Percentiles rank a stretch among this genome's conserved stretches.
Evolutionary conservation across 208 protist species (phyloP).

Genomic region (Zelonia costaricensis): DNA sequence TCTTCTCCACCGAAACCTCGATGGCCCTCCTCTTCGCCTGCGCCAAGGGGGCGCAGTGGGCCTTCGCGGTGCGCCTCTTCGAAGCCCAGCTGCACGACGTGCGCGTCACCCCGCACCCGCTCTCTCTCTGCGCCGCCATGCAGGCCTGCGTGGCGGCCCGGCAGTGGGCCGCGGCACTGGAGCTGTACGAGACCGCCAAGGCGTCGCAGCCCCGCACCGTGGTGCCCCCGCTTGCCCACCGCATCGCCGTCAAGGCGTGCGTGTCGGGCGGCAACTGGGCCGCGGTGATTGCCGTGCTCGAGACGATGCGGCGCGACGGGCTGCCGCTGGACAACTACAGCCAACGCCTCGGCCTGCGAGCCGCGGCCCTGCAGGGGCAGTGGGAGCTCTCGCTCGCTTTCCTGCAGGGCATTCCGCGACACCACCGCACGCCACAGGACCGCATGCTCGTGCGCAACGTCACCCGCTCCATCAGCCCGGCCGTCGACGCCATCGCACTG

Average conservation of each 20-base stretch:
- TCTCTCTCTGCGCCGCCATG: constrained; percentile 68
- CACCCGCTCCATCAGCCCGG: constrained; percentile 46
- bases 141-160: constrained; percentile 61
- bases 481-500: constrained; percentile 57
- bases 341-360: constrained; percentile 72
- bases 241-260: constrained; percentile 69
- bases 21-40: constrained; percentile 74
- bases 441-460: constrained; percentile 63
- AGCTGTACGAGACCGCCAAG: constrained; percentile 35
- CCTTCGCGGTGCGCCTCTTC: constrained; percentile 46
- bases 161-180: constrained; percentile 55
- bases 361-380: constrained; percentile 61
- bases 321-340: constrained; percentile 76
- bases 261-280: constrained; percentile 50
- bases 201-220: constrained; percentile 65
- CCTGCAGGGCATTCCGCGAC: constrained; percentile 45
- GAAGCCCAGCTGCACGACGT: constrained; percentile 53
- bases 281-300: constrained; percentile 46
- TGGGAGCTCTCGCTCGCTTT: constrained; percentile 70
- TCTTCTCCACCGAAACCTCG: constrained; percentile 49
- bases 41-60: constrained; percentile 64
- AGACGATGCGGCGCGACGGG: constrained; percentile 61
- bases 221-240: constrained; percentile 74
- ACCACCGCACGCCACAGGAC: constrained; percentile 61
- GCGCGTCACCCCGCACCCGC: constrained; percentile 56